A percentile compares a stretch with the other conserved stretches of the same genome.
phyloP scores from a whole-genome alignment of 2,329 filamentous ascomycete genomes.

The Dactylellina parvicollis region DNA sequence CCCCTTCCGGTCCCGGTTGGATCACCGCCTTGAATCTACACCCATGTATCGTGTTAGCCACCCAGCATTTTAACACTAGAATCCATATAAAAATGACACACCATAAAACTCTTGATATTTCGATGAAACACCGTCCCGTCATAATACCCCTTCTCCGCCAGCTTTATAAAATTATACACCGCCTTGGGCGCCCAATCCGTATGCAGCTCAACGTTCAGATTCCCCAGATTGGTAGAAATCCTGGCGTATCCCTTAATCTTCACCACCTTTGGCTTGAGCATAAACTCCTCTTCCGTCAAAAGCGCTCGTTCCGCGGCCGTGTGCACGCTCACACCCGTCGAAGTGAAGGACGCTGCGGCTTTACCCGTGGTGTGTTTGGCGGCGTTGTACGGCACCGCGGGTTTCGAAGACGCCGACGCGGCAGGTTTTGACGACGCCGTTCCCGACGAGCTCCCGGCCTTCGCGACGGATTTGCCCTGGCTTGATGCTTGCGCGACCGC shows the following conservation, averaged over 20 bases:
- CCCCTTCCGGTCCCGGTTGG: constrained; percentile 90
- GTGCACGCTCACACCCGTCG: constrained; percentile 89
- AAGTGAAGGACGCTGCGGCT: constrained; percentile 93
- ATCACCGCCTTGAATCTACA: constrained; percentile 84
- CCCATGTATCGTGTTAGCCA: constrained; percentile 1
- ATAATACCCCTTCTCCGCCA: constrained; percentile 92
- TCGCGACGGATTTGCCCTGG: constrained; percentile 62
- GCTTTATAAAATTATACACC: constrained; percentile 94
- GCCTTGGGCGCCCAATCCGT: constrained; percentile 91
- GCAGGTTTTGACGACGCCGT: constrained; percentile 8
- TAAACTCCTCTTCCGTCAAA: constrained; percentile 93
- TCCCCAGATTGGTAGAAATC: constrained; percentile 85
- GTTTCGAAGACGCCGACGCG: constrained; percentile 17
- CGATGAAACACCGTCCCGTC: constrained; percentile 84
- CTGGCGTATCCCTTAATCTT: constrained; percentile 91
- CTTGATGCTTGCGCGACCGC: constrained; percentile 56
- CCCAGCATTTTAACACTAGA: background rate
- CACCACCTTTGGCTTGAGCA: constrained; percentile 88
- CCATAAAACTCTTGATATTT: constrained; percentile 95
- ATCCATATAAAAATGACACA: constrained; percentile 9
- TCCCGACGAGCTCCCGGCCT: constrained; percentile 41
- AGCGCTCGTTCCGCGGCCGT: constrained; percentile 87
- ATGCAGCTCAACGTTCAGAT: constrained; percentile 86
- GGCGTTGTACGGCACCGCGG: constrained; percentile 76
- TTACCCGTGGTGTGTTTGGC: constrained; percentile 89